These are phyloP conservation scores for Rhodotorula taiwanensis DNA, from an alignment of 768 basidiomycete species.

Conservation along the genomic window DNA sequence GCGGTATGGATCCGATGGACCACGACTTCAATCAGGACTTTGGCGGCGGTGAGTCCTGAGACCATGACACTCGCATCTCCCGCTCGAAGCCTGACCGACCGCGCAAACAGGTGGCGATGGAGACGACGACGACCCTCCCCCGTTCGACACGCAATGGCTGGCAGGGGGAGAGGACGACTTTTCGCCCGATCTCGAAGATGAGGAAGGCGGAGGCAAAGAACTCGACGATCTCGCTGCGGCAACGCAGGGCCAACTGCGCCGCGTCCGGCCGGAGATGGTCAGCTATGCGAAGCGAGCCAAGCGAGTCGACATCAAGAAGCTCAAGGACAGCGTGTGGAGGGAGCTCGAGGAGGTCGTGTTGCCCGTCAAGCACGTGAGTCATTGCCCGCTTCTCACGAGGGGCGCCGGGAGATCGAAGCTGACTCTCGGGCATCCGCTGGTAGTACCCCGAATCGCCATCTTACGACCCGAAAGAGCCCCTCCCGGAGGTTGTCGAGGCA, in stretches of 20 bases:
- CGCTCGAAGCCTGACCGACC: too few species aligned
- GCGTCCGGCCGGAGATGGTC: slow-evolving; percentile 77
- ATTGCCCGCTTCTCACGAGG: not conserved
- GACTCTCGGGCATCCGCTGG: too few species aligned
- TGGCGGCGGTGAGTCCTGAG: not conserved
- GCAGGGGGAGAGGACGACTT: slow-evolving; percentile 34
- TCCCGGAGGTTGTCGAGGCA: too few species aligned
- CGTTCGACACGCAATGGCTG: slow-evolving; percentile 32
- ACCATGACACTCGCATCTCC: too few species aligned
- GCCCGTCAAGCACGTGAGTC: slow-evolving; percentile 27
- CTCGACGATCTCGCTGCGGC: slow-evolving; percentile 69
- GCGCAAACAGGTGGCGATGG: not conserved
- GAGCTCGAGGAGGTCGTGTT: slow-evolving; percentile 57
- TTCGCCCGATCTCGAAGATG: slow-evolving; percentile 19
- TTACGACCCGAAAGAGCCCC: slow-evolving; percentile 23
- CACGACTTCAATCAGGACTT: not conserved
- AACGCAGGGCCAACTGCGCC: slow-evolving; percentile 62
- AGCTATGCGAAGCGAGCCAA: slow-evolving; percentile 94
- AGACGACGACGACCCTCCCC: slow-evolving; percentile 17
- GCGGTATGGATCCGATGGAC: slow-evolving; percentile 6
- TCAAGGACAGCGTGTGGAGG: slow-evolving; percentile 98
- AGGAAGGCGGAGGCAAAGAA: slow-evolving; percentile 49
- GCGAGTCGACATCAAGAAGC: slow-evolving; percentile 86
- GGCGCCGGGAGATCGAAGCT: not conserved
- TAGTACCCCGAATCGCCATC: slow-evolving; percentile 18